Conservation (phyloP, 2,329 filamentous ascomycete genomes). For the Blastomyces gilchristii region DNA sequence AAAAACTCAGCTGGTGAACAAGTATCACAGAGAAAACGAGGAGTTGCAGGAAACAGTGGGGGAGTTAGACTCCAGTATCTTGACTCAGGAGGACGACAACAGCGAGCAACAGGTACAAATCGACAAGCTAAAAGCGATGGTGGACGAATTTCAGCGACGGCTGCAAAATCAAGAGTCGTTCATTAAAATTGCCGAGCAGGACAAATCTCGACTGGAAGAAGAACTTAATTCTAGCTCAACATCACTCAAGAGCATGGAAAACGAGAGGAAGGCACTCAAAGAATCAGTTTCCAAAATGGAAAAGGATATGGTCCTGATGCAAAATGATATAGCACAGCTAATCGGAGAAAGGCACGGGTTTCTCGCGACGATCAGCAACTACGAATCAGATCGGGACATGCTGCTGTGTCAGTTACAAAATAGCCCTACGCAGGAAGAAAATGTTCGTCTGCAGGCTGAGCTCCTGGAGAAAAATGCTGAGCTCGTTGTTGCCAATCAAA, state of each 20-base stretch:
- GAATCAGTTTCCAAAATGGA: neutral
- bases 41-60: neutral
- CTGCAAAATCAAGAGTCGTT: neutral
- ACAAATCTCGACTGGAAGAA: neutral
- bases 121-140: neutral
- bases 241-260: slow-evolving; percentile 1
- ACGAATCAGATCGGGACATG: slow-evolving; percentile 5
- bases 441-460: slow-evolving; percentile 3
- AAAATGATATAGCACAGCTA: slow-evolving; percentile 7
- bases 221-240: neutral
- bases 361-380: slow-evolving; percentile 4
- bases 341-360: slow-evolving; percentile 7
- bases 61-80: neutral
- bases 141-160: neutral
- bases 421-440: slow-evolving; percentile 5
- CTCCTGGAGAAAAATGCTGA: slow-evolving; percentile 2
- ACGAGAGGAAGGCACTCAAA: slow-evolving; percentile 1
- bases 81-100: neutral
- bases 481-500: slow-evolving; percentile 8
- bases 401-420: slow-evolving; percentile 7
- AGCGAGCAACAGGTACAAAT: neutral
- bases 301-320: neutral
- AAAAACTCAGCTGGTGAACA: neutral
- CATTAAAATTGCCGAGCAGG: slow-evolving; percentile 4
- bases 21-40: neutral